A percentile compares a stretch with the other conserved stretches of the same genome.
Conservation (phyloP, 2,329 filamentous ascomycete genomes). For the Elsinoe australis region DNA sequence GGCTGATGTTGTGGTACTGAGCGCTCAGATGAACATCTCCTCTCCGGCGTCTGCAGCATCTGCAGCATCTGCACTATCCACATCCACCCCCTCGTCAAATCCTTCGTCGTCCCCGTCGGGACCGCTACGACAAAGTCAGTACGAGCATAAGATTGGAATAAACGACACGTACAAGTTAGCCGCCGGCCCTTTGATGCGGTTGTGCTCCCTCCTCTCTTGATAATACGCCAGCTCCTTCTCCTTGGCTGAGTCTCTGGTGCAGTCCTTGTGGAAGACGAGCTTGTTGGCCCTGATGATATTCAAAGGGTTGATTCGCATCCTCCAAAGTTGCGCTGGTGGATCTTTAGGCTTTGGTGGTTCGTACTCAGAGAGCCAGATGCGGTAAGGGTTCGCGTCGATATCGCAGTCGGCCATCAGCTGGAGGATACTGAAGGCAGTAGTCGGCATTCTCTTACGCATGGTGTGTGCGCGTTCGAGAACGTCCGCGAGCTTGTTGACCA, state of each 20-base stretch:
- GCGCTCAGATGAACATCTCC: not conserved
- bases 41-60: not conserved
- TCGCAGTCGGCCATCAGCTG: not conserved
- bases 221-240: not conserved
- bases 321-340: not conserved
- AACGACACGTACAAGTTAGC: constrained; percentile 3
- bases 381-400: not conserved
- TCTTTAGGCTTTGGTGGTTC: not conserved
- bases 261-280: constrained; percentile 12
- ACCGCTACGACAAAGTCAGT: not conserved
- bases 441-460: not conserved
- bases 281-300: not conserved
- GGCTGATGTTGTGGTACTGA: not conserved
- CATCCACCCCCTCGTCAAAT: too few species aligned
- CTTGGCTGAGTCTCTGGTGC: not conserved
- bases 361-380: not conserved
- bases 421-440: not conserved
- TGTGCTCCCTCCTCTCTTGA: not conserved
- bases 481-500: not conserved
- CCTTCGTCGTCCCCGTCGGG: constrained; percentile 1
- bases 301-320: constrained; percentile 4
- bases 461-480: not conserved
- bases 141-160: not conserved
- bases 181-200: not conserved
- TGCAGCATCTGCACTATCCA: too few species aligned